Evolutionary conservation across 768 basidiomycete genomes (phyloP), one percentile per base, ranked within the genome.

Genomic region (Kwoniella heveanensis): DNA sequence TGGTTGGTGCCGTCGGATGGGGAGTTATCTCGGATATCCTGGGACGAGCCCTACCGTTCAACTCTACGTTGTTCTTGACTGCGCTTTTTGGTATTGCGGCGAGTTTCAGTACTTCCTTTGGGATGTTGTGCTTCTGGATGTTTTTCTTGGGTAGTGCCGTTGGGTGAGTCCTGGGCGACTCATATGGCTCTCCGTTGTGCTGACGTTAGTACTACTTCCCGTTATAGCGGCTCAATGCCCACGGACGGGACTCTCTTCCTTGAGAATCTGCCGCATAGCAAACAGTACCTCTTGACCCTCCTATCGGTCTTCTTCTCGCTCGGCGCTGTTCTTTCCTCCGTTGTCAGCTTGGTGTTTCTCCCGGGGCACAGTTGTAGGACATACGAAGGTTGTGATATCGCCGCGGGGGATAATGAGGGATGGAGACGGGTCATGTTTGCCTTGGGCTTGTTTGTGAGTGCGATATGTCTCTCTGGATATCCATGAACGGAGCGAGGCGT

Each of bases 231-330:
- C 88, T 91, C 47, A 0, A 95, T 97, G 92, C 94, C 94, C 0
- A 98, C 94, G 0, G 95, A 97, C 69, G 93, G 94, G 6, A 97
- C 92, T 0, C 86, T 95, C 55, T 77, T 73, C 49, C 69, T 74
- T 7, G 95, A 99, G 73, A 92, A 96, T 71, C 87, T 97, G 83
- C 95, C 95, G 1, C 87, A 88, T 67, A 86, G 86, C n/a, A 92
- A 93, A 67, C 88, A 92, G 72, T 92, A 95, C 77, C 85, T 98
- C 29, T 88, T 97, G 57, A 95, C 92, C 0, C 89, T 88, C 0
- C 85, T 96, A 24, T 92, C 92, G 3, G 86, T 93, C n/a, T 98
- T 97, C 83, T 97, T 97, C 83, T 93, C 92, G 6, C 80, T 96
- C 39, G 95, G 95, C 50, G 88, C 94, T 0, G 91, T 98, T 47